phyloP scores from a whole-genome alignment of 495 filamentous ascomycete species.

The Xylaria telfairii region DNA sequence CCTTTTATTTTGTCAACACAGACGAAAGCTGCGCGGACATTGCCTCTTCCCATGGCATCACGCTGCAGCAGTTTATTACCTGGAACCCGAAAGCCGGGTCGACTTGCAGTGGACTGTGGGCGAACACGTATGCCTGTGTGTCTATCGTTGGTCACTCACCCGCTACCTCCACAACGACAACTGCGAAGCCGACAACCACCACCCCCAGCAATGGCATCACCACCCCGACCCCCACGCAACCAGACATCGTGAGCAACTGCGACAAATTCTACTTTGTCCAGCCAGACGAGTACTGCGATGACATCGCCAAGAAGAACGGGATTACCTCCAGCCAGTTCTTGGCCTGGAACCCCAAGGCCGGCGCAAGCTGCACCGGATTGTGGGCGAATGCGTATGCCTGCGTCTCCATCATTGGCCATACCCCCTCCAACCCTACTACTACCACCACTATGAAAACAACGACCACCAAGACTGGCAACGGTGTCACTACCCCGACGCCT shows the following conservation, averaged over 20 bases:
- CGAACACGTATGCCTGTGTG: constrained; percentile 27
- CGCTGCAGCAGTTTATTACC: background rate
- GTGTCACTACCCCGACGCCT: constrained; percentile 40
- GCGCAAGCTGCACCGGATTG: constrained; percentile 46
- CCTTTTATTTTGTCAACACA: constrained; percentile 46
- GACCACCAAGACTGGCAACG: constrained; percentile 24
- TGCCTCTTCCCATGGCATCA: constrained; percentile 22
- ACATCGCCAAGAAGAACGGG: constrained; percentile 40
- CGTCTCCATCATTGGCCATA: constrained; percentile 28
- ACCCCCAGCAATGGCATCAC: constrained; percentile 34
- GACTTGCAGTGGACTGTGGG: constrained; percentile 30
- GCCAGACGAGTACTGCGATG: constrained; percentile 50
- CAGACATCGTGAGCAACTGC: constrained; percentile 50
- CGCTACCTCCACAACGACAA: background rate
- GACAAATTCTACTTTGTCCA: constrained; percentile 48
- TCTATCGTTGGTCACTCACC: constrained; percentile 26
- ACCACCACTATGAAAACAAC: background rate
- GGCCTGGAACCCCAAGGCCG: constrained; percentile 45
- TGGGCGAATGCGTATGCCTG: constrained; percentile 48
- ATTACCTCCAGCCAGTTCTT: constrained; percentile 42
- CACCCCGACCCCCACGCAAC: constrained; percentile 42
- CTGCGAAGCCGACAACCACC: constrained; percentile 6
- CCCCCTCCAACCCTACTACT: constrained; percentile 19
- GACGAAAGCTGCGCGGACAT: constrained; percentile 53
- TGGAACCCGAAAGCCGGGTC: constrained; percentile 30